Conservation (phyloP, 768 basidiomycete species). For the Kwoniella dejecticola region DNA sequence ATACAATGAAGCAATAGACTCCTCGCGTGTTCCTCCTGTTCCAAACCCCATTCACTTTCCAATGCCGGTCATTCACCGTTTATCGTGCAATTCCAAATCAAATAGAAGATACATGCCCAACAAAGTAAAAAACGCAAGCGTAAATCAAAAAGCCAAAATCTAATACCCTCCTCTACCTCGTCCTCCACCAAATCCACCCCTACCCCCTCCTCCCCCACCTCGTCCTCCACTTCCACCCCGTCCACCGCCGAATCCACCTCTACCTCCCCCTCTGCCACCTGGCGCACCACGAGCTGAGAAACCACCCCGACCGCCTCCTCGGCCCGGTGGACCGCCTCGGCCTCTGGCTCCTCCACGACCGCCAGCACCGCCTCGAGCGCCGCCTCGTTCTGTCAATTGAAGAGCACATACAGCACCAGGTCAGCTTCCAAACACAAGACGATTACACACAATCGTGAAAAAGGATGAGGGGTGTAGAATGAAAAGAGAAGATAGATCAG, state of each 20-base stretch:
- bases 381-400: conserved; percentile 37
- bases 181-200: conserved; percentile 22
- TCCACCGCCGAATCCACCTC: conserved; percentile 21
- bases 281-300: conserved; percentile 35
- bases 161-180: not conserved
- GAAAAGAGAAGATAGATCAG: conserved; percentile 19
- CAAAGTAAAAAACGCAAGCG: not conserved
- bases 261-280: conserved; percentile 38
- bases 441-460: conserved; percentile 35
- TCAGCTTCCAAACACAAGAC: conserved; percentile 9
- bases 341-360: conserved; percentile 56
- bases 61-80: no score
- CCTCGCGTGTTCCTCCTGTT: no score
- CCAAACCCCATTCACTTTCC: no score
- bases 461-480: not conserved
- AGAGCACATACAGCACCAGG: not conserved
- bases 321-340: conserved; percentile 51
- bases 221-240: conserved; percentile 13
- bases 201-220: conserved; percentile 19
- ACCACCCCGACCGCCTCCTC: conserved; percentile 34
- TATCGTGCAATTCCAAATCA: no score
- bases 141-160: not conserved
- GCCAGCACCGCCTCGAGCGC: conserved; percentile 49
- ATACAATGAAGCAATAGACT: no score
- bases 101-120: conserved; percentile 16